Percentiles rank a stretch among this genome's conserved stretches.
These are phyloP conservation scores for Xerophyta viscosa DNA, from an alignment of 106 monocot genomes.

Conservation along the genomic window DNA sequence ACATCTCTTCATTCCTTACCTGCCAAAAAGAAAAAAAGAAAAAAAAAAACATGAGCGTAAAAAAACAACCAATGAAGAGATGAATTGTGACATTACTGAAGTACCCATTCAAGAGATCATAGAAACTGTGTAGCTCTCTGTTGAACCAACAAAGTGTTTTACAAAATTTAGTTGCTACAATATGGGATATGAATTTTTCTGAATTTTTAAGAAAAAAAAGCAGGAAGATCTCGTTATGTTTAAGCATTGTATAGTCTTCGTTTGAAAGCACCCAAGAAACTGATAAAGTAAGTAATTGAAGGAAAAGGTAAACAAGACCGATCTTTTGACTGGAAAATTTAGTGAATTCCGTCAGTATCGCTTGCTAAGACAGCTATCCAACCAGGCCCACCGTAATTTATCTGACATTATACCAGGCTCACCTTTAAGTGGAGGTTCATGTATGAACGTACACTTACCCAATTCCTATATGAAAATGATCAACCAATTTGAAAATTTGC, in stretches of 20 bases:
- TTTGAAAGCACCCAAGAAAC: not conserved
- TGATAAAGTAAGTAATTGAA: slow-evolving; percentile 1
- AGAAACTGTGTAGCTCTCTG: too few relatives aligned
- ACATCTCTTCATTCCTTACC: too few relatives aligned
- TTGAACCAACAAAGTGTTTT: too few relatives aligned
- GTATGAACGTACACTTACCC: not conserved
- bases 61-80: too few relatives aligned
- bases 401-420: slow-evolving; percentile 11
- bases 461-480: too few relatives aligned
- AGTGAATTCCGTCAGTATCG: slow-evolving; percentile 11
- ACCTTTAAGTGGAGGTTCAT: slow-evolving; percentile 12
- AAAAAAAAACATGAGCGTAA: too few relatives aligned
- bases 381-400: slow-evolving; percentile 13
- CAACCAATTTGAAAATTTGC: not conserved
- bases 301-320: not conserved
- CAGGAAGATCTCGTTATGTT: not conserved
- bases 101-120: too few relatives aligned
- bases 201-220: not conserved
- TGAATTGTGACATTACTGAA: too few relatives aligned
- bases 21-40: too few relatives aligned
- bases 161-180: too few relatives aligned
- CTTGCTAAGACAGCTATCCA: slow-evolving; percentile 26
- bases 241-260: not conserved
- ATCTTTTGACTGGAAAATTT: slow-evolving; percentile 7
- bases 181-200: too few relatives aligned